A percentile compares a stretch with the other conserved stretches of the same genome.
phyloP scores from a whole-genome alignment of 441 rosid genomes.

The Corymbia citriodora region DNA sequence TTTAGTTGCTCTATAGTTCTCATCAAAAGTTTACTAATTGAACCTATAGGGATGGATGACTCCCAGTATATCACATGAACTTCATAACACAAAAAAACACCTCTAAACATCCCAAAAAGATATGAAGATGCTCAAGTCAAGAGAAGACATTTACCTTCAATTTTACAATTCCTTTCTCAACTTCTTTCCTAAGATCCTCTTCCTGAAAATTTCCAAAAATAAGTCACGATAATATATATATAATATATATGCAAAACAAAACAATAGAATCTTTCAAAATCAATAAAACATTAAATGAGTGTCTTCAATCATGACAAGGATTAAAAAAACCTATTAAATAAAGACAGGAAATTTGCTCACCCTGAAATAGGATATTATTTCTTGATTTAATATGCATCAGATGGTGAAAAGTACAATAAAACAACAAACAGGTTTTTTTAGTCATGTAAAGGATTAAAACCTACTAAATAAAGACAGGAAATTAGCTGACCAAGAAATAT shows the following conservation, averaged over 20 bases:
- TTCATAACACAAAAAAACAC: not conserved
- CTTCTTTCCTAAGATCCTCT: constrained; percentile 59
- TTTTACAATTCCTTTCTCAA: constrained; percentile 67
- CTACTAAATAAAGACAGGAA: not conserved
- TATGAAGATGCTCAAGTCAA: not conserved
- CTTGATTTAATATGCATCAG: not conserved
- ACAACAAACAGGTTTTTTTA: not conserved
- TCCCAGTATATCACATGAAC: not conserved
- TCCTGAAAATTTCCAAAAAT: constrained; percentile 41
- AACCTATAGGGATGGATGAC: not conserved
- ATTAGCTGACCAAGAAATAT: not conserved
- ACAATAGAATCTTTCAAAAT: not conserved
- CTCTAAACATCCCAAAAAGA: not conserved
- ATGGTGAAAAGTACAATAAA: not conserved
- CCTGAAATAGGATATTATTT: not conserved
- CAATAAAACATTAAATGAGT: not conserved
- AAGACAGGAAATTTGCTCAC: not conserved
- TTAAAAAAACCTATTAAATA: not conserved
- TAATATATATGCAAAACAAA: not conserved
- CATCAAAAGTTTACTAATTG: not conserved
- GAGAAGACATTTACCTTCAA: constrained; percentile 46
- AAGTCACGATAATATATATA: not conserved
- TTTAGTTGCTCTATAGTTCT: not conserved
- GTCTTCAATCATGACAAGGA: not conserved
- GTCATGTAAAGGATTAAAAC: not conserved